phyloP scores from a whole-genome alignment of 805 yeast genomes.

The Candida tammaniensis region DNA sequence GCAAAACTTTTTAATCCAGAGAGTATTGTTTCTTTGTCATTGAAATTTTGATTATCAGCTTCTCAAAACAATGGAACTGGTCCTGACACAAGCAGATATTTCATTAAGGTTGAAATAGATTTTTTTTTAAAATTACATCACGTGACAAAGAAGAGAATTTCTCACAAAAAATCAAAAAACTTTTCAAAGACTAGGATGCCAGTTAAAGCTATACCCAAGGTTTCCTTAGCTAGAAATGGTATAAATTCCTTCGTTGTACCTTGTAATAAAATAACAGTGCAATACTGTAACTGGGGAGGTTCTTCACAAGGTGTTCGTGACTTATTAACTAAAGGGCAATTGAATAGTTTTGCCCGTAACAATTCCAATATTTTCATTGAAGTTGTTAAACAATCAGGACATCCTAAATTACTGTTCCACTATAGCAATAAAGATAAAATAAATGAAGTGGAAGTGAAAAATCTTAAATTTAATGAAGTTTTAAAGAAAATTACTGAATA shows the following conservation, averaged over 20 bases:
- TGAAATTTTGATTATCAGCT: no score
- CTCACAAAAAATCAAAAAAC: no score
- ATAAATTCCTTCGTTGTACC: constrained; percentile 71
- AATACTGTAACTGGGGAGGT: constrained; percentile 95
- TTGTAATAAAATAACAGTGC: constrained; percentile 70
- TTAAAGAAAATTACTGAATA: constrained; percentile 61
- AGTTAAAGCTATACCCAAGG: constrained; percentile 57
- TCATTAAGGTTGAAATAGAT: no score
- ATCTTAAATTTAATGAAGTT: constrained; percentile 60
- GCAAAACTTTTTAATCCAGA: no score
- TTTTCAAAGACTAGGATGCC: no score
- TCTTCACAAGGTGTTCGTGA: constrained; percentile 83
- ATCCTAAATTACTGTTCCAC: constrained; percentile 59
- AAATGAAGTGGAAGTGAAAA: constrained; percentile 74
- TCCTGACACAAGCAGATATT: no score
- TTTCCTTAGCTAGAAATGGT: constrained; percentile 70
- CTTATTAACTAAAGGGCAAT: constrained; percentile 50
- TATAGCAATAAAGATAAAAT: constrained; percentile 24
- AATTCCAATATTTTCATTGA: constrained; percentile 73
- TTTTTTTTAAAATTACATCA: no score
- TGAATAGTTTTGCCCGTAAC: constrained; percentile 53
- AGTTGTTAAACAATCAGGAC: constrained; percentile 70
- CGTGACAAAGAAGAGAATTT: no score
- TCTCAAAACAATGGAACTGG: no score
- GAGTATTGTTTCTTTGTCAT: no score